A percentile compares a stretch with the other conserved stretches of the same genome.
phyloP scores from a whole-genome alignment of 306 rosid species.

The Lathyrus aphaca region DNA sequence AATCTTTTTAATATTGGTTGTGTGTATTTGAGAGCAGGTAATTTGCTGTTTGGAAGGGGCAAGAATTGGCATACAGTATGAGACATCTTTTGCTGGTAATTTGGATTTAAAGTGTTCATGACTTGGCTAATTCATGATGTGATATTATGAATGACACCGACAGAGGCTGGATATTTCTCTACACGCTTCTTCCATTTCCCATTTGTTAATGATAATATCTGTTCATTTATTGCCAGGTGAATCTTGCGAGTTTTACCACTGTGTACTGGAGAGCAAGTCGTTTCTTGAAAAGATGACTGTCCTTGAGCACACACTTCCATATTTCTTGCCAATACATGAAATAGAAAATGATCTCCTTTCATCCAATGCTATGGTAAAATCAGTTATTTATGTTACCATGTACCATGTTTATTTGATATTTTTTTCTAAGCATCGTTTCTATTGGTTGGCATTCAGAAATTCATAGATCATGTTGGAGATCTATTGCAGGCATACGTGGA shows the following conservation, averaged over 20 bases:
- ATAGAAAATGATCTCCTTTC: slow-evolving; percentile 87
- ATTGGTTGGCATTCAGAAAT: slow-evolving; percentile 67
- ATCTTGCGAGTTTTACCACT: slow-evolving; percentile 78
- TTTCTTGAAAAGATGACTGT: slow-evolving; percentile 96
- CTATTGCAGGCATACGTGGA: slow-evolving; percentile 94
- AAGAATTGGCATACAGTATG: slow-evolving; percentile 87
- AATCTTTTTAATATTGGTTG: slow-evolving; percentile 25
- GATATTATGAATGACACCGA: slow-evolving; percentile 36
- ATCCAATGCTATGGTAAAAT: slow-evolving; percentile 85
- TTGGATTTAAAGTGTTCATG: slow-evolving; percentile 35
- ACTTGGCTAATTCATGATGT: slow-evolving; percentile 29
- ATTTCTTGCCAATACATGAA: slow-evolving; percentile 84
- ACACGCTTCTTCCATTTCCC: slow-evolving; percentile 15
- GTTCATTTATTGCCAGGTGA: slow-evolving; percentile 65
- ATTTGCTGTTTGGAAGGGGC: slow-evolving; percentile 93
- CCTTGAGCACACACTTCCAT: slow-evolving; percentile 89
- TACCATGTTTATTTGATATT: slow-evolving; percentile 31
- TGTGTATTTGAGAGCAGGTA: slow-evolving; percentile 58
- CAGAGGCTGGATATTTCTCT: slow-evolving; percentile 35
- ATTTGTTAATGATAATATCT: slow-evolving; percentile 27
- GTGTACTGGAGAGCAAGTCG: slow-evolving; percentile 94
- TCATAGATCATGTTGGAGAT: slow-evolving; percentile 92
- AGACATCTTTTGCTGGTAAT: slow-evolving; percentile 92
- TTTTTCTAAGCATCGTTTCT: slow-evolving; percentile 34
- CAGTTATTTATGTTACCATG: slow-evolving; percentile 44